Percentiles rank a stretch among this genome's conserved stretches.
phyloP scores from a whole-genome alignment of 2,329 filamentous ascomycete genomes.

The Arthroderma sp. region DNA sequence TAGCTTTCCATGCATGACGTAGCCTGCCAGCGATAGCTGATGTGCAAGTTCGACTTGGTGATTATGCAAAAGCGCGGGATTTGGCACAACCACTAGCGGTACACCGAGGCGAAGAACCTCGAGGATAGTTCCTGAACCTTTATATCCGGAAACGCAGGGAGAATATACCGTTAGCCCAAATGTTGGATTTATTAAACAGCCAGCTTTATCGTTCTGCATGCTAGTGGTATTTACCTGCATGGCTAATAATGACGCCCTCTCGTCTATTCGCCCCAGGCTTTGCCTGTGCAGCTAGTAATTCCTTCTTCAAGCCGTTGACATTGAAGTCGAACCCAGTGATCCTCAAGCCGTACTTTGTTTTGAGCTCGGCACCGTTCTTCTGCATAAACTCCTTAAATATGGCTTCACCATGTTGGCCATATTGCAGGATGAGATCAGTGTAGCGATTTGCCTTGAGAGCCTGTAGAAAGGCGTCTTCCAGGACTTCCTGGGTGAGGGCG shows the following conservation, averaged over 20 bases:
- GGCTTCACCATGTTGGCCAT: slow-evolving; percentile 52
- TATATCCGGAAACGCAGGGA: slow-evolving; percentile 2
- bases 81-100: slow-evolving; percentile 80
- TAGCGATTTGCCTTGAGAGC: slow-evolving; percentile 49
- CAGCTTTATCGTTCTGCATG: neutral
- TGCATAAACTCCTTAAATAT: slow-evolving; percentile 36
- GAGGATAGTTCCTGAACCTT: slow-evolving; percentile 81
- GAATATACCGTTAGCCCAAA: neutral
- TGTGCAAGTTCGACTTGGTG: slow-evolving; percentile 81
- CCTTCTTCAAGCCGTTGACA: slow-evolving; percentile 41
- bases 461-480: slow-evolving; percentile 49
- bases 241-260: slow-evolving; percentile 69
- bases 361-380: slow-evolving; percentile 14
- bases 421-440: slow-evolving; percentile 64
- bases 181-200: neutral
- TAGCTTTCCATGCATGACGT: slow-evolving; percentile 58
- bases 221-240: slow-evolving; percentile 55
- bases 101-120: slow-evolving; percentile 62
- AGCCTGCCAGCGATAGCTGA: slow-evolving; percentile 59
- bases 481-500: slow-evolving; percentile 52
- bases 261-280: slow-evolving; percentile 23
- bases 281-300: slow-evolving; percentile 44
- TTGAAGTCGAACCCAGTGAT: slow-evolving; percentile 57
- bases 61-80: slow-evolving; percentile 68
- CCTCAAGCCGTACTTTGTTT: slow-evolving; percentile 28